phyloP scores from a whole-genome alignment of 805 yeast genomes.

The Lipomyces sp. region DNA sequence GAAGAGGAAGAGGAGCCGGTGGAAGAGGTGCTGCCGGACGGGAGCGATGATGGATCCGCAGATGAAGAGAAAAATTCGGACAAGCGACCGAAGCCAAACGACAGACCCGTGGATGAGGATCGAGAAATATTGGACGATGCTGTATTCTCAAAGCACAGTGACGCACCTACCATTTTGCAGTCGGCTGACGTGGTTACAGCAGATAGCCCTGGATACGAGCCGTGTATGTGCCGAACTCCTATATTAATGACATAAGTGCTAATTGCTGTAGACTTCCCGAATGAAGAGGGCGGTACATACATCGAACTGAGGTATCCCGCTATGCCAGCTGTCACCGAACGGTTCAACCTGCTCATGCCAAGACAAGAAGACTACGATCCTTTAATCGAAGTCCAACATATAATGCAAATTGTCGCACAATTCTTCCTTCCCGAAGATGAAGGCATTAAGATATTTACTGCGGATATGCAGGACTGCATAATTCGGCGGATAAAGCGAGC shows the following conservation, averaged over 20 bases:
- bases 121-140: constrained; percentile 10
- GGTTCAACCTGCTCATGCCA: constrained; percentile 24
- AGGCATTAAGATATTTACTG: constrained; percentile 14
- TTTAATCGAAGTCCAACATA: constrained; percentile 60
- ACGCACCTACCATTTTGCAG: constrained; percentile 8
- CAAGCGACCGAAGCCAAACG: not conserved
- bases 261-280: not conserved
- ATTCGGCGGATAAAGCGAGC: constrained; percentile 43
- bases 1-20: constrained; percentile 43
- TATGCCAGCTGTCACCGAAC: constrained; percentile 21
- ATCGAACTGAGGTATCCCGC: constrained; percentile 31
- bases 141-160: not conserved
- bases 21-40: constrained; percentile 12
- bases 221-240: not conserved
- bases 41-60: constrained; percentile 5
- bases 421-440: constrained; percentile 49
- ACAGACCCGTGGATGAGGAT: constrained; percentile 1
- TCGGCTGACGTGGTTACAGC: constrained; percentile 8
- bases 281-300: constrained; percentile 8
- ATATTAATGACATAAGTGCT: not conserved
- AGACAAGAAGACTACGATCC: constrained; percentile 59
- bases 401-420: constrained; percentile 51
- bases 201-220: constrained; percentile 12
- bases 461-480: constrained; percentile 44
- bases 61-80: not conserved